phyloP scores from a whole-genome alignment of 768 basidiomycete species.

The Pulveroboletus sp. region DNA sequence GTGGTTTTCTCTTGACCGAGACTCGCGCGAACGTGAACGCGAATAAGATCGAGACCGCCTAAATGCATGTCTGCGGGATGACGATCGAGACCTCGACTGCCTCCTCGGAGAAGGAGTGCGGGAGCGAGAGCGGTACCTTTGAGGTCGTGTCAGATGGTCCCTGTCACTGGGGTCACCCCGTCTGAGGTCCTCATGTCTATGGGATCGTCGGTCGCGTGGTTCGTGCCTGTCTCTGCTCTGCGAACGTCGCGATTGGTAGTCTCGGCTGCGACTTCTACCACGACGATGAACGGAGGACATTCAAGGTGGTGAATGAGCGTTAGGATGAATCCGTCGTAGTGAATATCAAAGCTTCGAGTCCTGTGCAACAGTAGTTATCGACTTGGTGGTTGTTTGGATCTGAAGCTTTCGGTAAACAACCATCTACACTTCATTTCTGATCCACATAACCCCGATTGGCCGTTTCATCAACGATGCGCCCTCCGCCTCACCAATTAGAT shows the following conservation, averaged over 20 bases:
- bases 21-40: constrained; percentile 27
- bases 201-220: constrained; percentile 18
- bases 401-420: constrained; percentile 28
- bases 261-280: constrained; percentile 23
- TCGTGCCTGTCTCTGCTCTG: constrained; percentile 15
- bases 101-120: constrained; percentile 19
- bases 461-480: constrained; percentile 12
- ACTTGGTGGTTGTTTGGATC: constrained; percentile 26
- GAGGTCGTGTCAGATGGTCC: constrained; percentile 3
- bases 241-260: constrained; percentile 11
- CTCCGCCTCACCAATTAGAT: constrained; percentile 5
- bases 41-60: constrained; percentile 19
- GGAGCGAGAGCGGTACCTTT: constrained; percentile 18
- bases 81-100: constrained; percentile 27
- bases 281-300: constrained; percentile 25
- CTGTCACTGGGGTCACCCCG: constrained; percentile 8
- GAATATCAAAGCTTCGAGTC: too few relatives aligned
- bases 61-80: constrained; percentile 16
- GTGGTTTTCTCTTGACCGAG: constrained; percentile 34
- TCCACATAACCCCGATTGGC: constrained; percentile 22
- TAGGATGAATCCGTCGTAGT: not conserved
- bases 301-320: not conserved
- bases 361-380: too few relatives aligned
- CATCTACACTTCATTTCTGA: constrained; percentile 7
- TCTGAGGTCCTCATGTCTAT: constrained; percentile 13